These are phyloP conservation scores for Neofusicoccum umdonicola DNA, from an alignment of 2,329 filamentous ascomycete species.

Conservation along the genomic window DNA sequence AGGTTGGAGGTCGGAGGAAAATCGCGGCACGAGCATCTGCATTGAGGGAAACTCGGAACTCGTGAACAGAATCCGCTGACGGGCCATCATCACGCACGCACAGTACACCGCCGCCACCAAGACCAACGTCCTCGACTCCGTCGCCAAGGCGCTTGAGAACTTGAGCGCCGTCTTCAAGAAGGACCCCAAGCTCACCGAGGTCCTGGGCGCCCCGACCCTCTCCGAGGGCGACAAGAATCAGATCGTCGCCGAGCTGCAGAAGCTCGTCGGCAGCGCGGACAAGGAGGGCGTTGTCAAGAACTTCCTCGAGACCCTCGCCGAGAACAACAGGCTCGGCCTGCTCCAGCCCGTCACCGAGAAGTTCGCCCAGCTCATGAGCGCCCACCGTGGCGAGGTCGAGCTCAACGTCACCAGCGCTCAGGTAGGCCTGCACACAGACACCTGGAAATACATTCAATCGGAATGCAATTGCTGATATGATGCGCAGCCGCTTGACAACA, in stretches of 20 bases:
- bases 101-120: conserved; percentile 97
- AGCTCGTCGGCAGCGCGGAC: conserved; percentile 67
- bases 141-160: conserved; percentile 72
- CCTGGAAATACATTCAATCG: not conserved
- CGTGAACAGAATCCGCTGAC: not conserved
- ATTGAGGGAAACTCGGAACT: not conserved
- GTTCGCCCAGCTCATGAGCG: conserved; percentile 83
- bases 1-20: not conserved
- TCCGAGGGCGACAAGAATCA: conserved; percentile 74
- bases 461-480: conserved; percentile 2
- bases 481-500: conserved; percentile 75
- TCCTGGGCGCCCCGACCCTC: conserved; percentile 81
- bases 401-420: conserved; percentile 85
- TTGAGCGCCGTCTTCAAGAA: conserved; percentile 72
- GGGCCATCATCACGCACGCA: not conserved
- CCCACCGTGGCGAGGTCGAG: conserved; percentile 89
- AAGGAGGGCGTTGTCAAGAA: conserved; percentile 86
- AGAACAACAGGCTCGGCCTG: conserved; percentile 91
- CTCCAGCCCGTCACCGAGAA: conserved; percentile 81
- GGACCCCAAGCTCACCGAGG: conserved; percentile 74
- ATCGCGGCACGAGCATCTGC: not conserved
- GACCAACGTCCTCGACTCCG: conserved; percentile 78
- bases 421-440: conserved; percentile 53
- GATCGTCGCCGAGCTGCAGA: conserved; percentile 84
- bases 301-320: conserved; percentile 84